Percentiles rank a stretch among this genome's conserved stretches.
Conservation (phyloP, 306 rosid species). For the Pyrus communis region DNA sequence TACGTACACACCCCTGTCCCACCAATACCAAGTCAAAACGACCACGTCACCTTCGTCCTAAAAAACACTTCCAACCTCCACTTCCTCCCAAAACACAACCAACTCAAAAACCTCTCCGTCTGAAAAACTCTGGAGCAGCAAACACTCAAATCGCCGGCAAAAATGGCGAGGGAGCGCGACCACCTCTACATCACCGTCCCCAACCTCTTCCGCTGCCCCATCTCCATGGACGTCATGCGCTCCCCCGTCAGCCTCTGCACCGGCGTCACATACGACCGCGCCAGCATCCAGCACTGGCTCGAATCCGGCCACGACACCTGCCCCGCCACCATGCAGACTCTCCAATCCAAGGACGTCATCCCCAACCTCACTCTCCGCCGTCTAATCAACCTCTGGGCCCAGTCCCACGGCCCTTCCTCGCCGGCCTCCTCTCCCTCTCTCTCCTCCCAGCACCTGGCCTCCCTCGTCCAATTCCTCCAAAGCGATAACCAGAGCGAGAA, state of each 20-base stretch:
- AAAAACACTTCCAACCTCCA: neutral
- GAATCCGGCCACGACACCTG: slow-evolving; percentile 55
- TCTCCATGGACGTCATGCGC: slow-evolving; percentile 56
- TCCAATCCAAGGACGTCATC: slow-evolving; percentile 45
- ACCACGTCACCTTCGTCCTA: neutral
- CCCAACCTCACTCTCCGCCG: slow-evolving; percentile 60
- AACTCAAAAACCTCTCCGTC: neutral
- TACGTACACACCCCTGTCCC: neutral
- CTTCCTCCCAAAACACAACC: neutral
- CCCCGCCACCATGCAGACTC: slow-evolving; percentile 57
- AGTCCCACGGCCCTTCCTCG: slow-evolving; percentile 19
- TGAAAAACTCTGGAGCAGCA: neutral
- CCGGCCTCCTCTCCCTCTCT: slow-evolving; percentile 12
- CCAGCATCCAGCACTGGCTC: slow-evolving; percentile 60
- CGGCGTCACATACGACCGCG: slow-evolving; percentile 64
- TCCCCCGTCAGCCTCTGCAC: slow-evolving; percentile 60
- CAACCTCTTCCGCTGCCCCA: slow-evolving; percentile 44
- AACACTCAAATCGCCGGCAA: neutral
- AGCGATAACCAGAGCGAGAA: neutral
- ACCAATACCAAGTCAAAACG: neutral
- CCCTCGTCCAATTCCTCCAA: slow-evolving; percentile 14
- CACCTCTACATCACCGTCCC: slow-evolving; percentile 42
- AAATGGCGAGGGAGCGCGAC: slow-evolving; percentile 38
- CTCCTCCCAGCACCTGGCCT: slow-evolving; percentile 15
- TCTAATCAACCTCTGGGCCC: slow-evolving; percentile 47